phyloP scores from a whole-genome alignment of 108 stramenopile genomes.

The Cyclostephanos tholiformis region DNA sequence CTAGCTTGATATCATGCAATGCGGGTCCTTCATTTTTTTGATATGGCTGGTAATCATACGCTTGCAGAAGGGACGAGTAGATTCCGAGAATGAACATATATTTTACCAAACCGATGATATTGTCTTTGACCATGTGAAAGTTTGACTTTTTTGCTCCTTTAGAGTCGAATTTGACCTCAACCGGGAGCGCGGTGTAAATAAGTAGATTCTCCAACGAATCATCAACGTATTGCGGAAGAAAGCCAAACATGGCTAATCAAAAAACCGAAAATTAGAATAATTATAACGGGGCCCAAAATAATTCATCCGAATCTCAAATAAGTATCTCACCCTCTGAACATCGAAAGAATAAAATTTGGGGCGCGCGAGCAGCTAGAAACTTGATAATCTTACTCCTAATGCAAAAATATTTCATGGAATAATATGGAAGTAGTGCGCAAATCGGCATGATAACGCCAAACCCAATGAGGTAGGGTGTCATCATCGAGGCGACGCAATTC shows the following conservation, averaged over 20 bases:
- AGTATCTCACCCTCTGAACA: slow-evolving; percentile 31
- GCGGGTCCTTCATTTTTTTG: slow-evolving; percentile 14
- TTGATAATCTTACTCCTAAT: slow-evolving; percentile 37
- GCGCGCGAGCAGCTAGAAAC: slow-evolving; percentile 27
- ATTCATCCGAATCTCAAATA: neutral
- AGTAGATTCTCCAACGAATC: slow-evolving; percentile 35
- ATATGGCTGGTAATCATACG: slow-evolving; percentile 34
- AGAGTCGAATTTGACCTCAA: slow-evolving; percentile 30
- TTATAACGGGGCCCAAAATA: neutral
- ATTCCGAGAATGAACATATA: slow-evolving; percentile 16
- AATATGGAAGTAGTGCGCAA: slow-evolving; percentile 22
- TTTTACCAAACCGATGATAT: slow-evolving; percentile 11
- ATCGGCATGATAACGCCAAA: slow-evolving; percentile 43
- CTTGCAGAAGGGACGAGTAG: slow-evolving; percentile 28
- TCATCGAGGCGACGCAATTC: neutral
- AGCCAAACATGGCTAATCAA: slow-evolving; percentile 40
- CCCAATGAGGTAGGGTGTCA: slow-evolving; percentile 12
- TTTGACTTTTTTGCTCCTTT: slow-evolving; percentile 30
- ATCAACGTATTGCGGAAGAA: slow-evolving; percentile 23
- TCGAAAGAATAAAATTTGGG: slow-evolving; percentile 24
- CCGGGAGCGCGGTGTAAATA: slow-evolving; percentile 34
- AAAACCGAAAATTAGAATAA: neutral
- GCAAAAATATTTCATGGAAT: slow-evolving; percentile 10
- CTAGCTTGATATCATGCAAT: slow-evolving; percentile 23
- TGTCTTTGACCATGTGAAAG: slow-evolving; percentile 2